These are phyloP conservation scores for Phallus indusiatus DNA, from an alignment of 768 basidiomycete species.

Conservation along the genomic window DNA sequence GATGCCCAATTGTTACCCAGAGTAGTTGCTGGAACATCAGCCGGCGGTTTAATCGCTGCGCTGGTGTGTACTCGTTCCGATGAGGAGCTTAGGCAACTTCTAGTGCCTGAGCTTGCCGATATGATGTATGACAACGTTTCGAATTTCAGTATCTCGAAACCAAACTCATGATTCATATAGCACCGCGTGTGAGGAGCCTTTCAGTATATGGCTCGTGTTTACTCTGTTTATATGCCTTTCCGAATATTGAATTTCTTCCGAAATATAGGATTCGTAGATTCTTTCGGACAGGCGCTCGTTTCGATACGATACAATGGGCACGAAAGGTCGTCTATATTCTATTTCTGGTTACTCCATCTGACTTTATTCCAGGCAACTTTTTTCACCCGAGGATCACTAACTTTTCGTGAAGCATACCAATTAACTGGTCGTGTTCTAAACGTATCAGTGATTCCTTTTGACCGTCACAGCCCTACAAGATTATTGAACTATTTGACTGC, in stretches of 20 bases:
- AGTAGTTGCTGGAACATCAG: slow-evolving; percentile 91
- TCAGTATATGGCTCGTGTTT: slow-evolving; percentile 49
- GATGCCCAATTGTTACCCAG: slow-evolving; percentile 80
- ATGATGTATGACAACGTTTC: slow-evolving; percentile 33
- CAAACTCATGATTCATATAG: slow-evolving; percentile 19
- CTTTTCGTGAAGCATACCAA: slow-evolving; percentile 91
- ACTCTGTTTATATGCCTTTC: not conserved
- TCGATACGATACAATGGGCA: slow-evolving; percentile 87
- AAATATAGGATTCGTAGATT: slow-evolving; percentile 33
- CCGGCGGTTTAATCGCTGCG: slow-evolving; percentile 73
- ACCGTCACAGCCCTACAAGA: slow-evolving; percentile 91
- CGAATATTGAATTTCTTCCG: not conserved
- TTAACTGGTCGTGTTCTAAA: slow-evolving; percentile 90
- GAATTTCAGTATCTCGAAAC: no score
- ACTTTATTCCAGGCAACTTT: slow-evolving; percentile 52
- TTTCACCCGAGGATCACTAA: slow-evolving; percentile 89
- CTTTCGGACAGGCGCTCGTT: slow-evolving; percentile 86
- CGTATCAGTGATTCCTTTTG: slow-evolving; percentile 85
- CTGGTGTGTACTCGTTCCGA: slow-evolving; percentile 84
- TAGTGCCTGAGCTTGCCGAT: slow-evolving; percentile 78
- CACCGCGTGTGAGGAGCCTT: slow-evolving; percentile 72
- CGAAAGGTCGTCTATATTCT: slow-evolving; percentile 49
- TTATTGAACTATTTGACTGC: slow-evolving; percentile 91
- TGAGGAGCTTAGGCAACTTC: slow-evolving; percentile 66
- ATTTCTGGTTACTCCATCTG: not conserved